Conservation (phyloP, 2,329 filamentous ascomycete species). For the Onygenales sp. region DNA sequence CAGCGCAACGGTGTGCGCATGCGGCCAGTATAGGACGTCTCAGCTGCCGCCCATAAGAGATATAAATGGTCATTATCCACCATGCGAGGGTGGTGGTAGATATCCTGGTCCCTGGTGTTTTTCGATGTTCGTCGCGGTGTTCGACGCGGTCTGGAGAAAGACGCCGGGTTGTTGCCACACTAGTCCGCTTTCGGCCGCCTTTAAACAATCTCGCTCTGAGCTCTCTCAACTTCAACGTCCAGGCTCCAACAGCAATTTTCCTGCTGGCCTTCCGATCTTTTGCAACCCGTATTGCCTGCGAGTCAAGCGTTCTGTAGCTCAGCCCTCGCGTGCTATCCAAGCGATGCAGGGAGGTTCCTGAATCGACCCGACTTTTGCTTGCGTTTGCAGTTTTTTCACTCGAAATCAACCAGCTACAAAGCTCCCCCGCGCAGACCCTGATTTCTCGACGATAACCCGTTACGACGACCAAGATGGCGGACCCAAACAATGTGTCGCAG, state of each 20-base stretch:
- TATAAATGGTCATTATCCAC: conserved; percentile 7
- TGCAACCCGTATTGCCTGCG: neutral
- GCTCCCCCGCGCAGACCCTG: neutral
- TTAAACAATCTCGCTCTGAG: neutral
- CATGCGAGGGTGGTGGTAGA: conserved; percentile 2
- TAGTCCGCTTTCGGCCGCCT: neutral
- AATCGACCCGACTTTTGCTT: neutral
- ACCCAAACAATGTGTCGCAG: conserved; percentile 70
- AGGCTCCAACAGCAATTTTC: neutral
- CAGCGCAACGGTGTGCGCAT: neutral
- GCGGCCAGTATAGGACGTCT: neutral
- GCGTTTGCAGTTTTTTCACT: neutral
- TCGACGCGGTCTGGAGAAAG: neutral
- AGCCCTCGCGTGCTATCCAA: neutral
- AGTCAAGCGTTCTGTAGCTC: neutral
- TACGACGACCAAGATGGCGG: conserved; percentile 52
- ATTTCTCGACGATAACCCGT: conserved; percentile 9
- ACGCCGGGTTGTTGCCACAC: neutral
- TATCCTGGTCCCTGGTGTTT: conserved; percentile 13
- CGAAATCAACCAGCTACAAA: neutral
- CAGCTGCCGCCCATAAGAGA: conserved; percentile 2
- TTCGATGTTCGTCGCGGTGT: conserved; percentile 8
- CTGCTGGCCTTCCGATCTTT: neutral
- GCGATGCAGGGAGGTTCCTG: neutral
- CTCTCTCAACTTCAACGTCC: neutral